A percentile compares a stretch with the other conserved stretches of the same genome.
phyloP scores from a whole-genome alignment of 2,329 filamentous ascomycete species.

The Cladosporium sphaerospermum region DNA sequence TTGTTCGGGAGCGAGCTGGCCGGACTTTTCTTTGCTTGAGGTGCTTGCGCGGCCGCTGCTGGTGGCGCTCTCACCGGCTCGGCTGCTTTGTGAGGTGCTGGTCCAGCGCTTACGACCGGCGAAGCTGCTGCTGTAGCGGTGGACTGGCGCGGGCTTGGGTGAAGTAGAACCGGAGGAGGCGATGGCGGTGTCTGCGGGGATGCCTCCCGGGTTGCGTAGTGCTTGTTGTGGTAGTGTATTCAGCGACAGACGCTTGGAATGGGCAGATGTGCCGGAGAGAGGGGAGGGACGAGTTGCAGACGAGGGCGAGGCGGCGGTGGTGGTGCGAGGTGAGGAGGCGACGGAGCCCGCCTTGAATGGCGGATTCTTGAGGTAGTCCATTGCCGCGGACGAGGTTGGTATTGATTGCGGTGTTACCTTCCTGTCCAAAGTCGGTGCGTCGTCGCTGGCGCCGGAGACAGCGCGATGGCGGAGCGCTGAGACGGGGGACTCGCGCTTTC shows the following conservation, averaged over 20 bases:
- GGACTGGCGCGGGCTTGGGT: conserved; percentile 70
- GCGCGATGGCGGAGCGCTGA: conserved; percentile 23
- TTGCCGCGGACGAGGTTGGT: conserved; percentile 34
- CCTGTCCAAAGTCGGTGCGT: conserved; percentile 32
- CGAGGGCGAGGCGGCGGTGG: conserved; percentile 48
- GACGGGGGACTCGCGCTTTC: conserved; percentile 26
- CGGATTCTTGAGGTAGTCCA: conserved; percentile 83
- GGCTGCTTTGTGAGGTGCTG: conserved; percentile 56
- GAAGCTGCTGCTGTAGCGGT: conserved; percentile 90
- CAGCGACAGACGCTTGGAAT: conserved; percentile 59
- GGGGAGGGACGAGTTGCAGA: conserved; percentile 35
- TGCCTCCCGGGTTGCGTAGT: conserved; percentile 44
- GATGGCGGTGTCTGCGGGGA: conserved; percentile 46
- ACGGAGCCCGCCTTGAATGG: conserved; percentile 94
- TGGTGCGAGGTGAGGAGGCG: conserved; percentile 60
- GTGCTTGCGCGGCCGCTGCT: conserved; percentile 77
- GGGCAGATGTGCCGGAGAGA: conserved; percentile 14
- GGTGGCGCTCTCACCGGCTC: conserved; percentile 64
- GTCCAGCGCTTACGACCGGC: conserved; percentile 73
- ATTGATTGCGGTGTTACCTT: conserved; percentile 11
- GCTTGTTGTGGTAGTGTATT: conserved; percentile 71
- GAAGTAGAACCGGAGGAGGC: conserved; percentile 66
- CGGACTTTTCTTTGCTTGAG: conserved; percentile 47
- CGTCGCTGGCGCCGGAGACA: conserved; percentile 10
- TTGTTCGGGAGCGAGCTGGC: conserved; percentile 45